Percentiles rank a stretch among this genome's conserved stretches.
phyloP scores from a whole-genome alignment of 1,139 yeast species.

The Candida dubliniensis region DNA sequence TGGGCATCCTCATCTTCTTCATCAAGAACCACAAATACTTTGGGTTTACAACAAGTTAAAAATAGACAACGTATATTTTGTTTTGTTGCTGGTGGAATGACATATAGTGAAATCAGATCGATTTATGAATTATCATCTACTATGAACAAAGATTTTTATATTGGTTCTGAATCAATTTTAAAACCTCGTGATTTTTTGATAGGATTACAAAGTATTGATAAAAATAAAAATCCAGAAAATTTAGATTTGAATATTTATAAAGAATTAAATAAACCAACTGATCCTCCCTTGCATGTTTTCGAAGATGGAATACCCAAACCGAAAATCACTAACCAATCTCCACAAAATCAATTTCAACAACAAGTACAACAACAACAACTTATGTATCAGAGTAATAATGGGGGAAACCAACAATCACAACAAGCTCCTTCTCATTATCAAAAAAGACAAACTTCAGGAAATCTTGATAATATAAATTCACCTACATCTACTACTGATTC shows the following conservation, averaged over 20 bases:
- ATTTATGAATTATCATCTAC: conserved; percentile 68
- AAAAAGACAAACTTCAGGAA: conserved; percentile 21
- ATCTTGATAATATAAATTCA: conserved; percentile 1
- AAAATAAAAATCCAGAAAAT: conserved; percentile 30
- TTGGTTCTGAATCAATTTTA: conserved; percentile 80
- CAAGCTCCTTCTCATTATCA: conserved; percentile 31
- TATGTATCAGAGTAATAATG: conserved; percentile 1
- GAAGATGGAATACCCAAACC: conserved; percentile 24
- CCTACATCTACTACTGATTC: conserved; percentile 13
- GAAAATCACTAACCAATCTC: conserved; percentile 2
- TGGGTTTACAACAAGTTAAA: conserved; percentile 17
- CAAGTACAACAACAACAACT: conserved; percentile 11
- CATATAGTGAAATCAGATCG: conserved; percentile 77
- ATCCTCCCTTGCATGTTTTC: conserved; percentile 38
- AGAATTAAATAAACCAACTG: conserved; percentile 23
- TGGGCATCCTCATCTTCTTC: conserved; percentile 64
- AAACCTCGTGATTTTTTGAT: conserved; percentile 60
- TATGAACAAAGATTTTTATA: conserved; percentile 69
- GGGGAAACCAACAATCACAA: conserved; percentile 13
- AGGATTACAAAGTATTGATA: conserved; percentile 45
- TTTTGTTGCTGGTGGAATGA: conserved; percentile 87
- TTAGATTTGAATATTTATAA: conserved; percentile 35
- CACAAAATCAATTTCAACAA: conserved; percentile 7
- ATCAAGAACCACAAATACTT: conserved; percentile 5
- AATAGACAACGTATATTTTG: conserved; percentile 73